These are phyloP conservation scores for Xylariaceae sp. DNA, from an alignment of 2,329 filamentous ascomycete genomes.

Conservation along the genomic window DNA sequence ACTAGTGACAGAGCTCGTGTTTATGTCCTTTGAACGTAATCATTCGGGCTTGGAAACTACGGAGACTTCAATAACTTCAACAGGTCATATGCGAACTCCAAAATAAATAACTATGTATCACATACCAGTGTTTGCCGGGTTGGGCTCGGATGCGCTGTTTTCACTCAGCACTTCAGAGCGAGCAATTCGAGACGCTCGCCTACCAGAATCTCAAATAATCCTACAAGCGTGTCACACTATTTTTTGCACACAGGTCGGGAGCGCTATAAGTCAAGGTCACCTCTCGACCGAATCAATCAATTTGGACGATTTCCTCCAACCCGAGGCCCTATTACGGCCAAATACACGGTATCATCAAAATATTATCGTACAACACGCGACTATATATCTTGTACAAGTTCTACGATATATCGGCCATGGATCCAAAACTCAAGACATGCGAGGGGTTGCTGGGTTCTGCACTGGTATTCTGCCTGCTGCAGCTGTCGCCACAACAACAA, in stretches of 20 bases:
- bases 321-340: slow-evolving; percentile 12
- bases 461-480: slow-evolving; percentile 17
- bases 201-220: slow-evolving; percentile 16
- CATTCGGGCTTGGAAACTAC: too few species aligned
- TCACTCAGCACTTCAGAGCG: slow-evolving; percentile 6
- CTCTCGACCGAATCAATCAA: slow-evolving; percentile 5
- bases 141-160: slow-evolving; percentile 20
- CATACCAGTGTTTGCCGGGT: slow-evolving; percentile 20
- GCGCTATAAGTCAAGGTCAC: slow-evolving; percentile 7
- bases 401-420: slow-evolving; percentile 11
- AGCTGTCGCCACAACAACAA: slow-evolving; percentile 6
- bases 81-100: neutral
- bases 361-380: slow-evolving; percentile 18
- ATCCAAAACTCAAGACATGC: neutral
- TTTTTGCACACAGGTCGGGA: slow-evolving; percentile 4
- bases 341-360: slow-evolving; percentile 11
- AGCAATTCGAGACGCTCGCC: slow-evolving; percentile 8
- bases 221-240: slow-evolving; percentile 9
- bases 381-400: slow-evolving; percentile 17
- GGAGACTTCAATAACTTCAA: too few species aligned
- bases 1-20: too few species aligned
- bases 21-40: too few species aligned
- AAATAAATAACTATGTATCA: slow-evolving; percentile 8
- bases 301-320: slow-evolving; percentile 13
- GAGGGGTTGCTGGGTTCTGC: slow-evolving; percentile 15